A percentile compares a stretch with the other conserved stretches of the same genome.
Conservation (phyloP, 2,329 filamentous ascomycete genomes). For the Cryoendolithus antarcticus region DNA sequence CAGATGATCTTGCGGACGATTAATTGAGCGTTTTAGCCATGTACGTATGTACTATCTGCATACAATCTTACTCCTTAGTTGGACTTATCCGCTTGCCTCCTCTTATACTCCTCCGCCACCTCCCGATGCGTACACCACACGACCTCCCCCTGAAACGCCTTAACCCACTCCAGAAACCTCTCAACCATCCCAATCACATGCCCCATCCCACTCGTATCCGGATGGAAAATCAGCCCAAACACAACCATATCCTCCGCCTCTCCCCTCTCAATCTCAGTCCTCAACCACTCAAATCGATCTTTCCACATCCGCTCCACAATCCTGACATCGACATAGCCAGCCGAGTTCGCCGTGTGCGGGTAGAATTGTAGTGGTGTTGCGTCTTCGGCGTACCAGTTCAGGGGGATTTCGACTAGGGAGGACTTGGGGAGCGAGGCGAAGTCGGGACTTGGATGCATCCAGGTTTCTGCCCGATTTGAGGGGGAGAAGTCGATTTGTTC, state of each 20-base stretch:
- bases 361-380: constrained; percentile 38
- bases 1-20: too few species aligned
- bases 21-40: too few species aligned
- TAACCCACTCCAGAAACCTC: constrained; percentile 39
- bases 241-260: constrained; percentile 26
- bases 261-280: constrained; percentile 24
- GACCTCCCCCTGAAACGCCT: constrained; percentile 32
- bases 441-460: constrained; percentile 33
- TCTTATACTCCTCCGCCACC: constrained; percentile 27
- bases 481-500: constrained; percentile 28
- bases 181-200: constrained; percentile 48
- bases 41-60: too few species aligned
- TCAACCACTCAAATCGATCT: constrained; percentile 46
- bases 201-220: constrained; percentile 48
- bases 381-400: constrained; percentile 41
- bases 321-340: constrained; percentile 46
- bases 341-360: constrained; percentile 38
- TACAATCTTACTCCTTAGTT: too few species aligned
- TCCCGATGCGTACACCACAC: constrained; percentile 34
- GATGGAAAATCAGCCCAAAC: constrained; percentile 44
- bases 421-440: constrained; percentile 19
- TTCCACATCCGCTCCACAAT: constrained; percentile 50
- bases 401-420: constrained; percentile 35
- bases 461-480: constrained; percentile 25
- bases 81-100: constrained; percentile 8